These are phyloP conservation scores for Lachancea sp. DNA, from an alignment of 805 yeast genomes.

Conservation along the genomic window DNA sequence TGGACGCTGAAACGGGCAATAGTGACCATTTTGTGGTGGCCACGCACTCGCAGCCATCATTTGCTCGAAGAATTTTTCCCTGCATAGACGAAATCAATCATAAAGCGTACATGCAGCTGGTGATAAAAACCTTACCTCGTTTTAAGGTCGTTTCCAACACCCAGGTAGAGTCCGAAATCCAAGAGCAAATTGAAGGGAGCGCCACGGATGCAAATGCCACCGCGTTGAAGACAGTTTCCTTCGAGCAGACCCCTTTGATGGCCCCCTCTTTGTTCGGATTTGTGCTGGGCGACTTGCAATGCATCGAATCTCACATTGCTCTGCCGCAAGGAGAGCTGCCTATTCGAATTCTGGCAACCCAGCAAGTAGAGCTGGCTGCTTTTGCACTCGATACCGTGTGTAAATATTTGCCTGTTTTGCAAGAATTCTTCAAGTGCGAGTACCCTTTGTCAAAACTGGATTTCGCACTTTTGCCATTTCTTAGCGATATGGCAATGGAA, in stretches of 20 bases:
- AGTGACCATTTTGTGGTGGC: conserved; percentile 51
- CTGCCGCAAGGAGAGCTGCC: conserved; percentile 35
- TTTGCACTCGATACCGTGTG: conserved; percentile 46
- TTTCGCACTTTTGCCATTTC: conserved; percentile 59
- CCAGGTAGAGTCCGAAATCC: conserved; percentile 16
- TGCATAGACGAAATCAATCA: conserved; percentile 58
- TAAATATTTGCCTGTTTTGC: conserved; percentile 44
- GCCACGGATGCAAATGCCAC: background rate
- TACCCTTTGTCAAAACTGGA: conserved; percentile 65
- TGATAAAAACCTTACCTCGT: conserved; percentile 38
- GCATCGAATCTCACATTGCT: conserved; percentile 34
- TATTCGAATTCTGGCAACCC: conserved; percentile 48
- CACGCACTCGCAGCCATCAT: conserved; percentile 68
- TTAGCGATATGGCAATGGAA: conserved; percentile 77
- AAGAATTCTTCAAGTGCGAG: conserved; percentile 35
- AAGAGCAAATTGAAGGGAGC: background rate
- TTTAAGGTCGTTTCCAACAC: conserved; percentile 51
- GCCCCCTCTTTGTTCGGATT: conserved; percentile 62
- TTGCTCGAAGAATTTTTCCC: conserved; percentile 59
- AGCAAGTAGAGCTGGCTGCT: conserved; percentile 40
- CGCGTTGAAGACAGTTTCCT: conserved; percentile 33
- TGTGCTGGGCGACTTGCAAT: conserved; percentile 61
- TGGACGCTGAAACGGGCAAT: conserved; percentile 42
- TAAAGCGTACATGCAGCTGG: conserved; percentile 46
- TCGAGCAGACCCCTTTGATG: conserved; percentile 52